A percentile compares a stretch with the other conserved stretches of the same genome.
phyloP scores from a whole-genome alignment of 208 protist genomes.

The Kentomonas sorsogonicus region DNA sequence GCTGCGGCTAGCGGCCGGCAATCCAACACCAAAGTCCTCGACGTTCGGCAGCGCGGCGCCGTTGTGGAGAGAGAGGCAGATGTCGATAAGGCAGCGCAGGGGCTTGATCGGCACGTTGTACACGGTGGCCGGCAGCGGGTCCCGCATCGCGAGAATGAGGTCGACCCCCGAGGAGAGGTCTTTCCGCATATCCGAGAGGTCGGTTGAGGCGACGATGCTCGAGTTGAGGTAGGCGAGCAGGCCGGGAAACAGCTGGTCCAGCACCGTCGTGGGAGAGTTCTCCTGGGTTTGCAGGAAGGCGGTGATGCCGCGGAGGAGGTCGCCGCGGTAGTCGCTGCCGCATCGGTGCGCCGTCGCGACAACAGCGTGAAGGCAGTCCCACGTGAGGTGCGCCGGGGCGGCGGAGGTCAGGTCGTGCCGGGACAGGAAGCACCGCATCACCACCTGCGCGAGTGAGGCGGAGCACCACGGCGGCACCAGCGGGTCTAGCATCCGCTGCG shows the following conservation, averaged over 20 bases:
- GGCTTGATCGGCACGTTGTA: constrained; percentile 58
- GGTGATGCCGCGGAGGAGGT: constrained; percentile 65
- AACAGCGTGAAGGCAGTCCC: constrained; percentile 84
- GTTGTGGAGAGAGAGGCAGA: constrained; percentile 50
- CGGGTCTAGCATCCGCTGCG: constrained; percentile 54
- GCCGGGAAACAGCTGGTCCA: constrained; percentile 59
- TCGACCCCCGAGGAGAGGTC: constrained; percentile 80
- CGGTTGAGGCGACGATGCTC: constrained; percentile 24
- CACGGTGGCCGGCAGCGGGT: constrained; percentile 28
- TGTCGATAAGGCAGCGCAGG: constrained; percentile 77
- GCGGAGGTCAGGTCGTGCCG: constrained; percentile 29
- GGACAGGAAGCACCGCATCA: constrained; percentile 61
- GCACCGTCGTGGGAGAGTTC: constrained; percentile 18
- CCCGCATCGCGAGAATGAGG: constrained; percentile 50
- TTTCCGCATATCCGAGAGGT: constrained; percentile 34
- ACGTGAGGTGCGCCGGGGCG: constrained; percentile 57
- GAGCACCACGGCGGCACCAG: constrained; percentile 71
- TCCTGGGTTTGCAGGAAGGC: constrained; percentile 40
- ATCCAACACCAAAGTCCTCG: no score
- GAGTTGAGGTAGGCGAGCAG: constrained; percentile 71
- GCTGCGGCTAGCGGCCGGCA: no score
- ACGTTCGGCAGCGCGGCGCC: constrained; percentile 46
- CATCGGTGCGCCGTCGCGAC: constrained; percentile 74
- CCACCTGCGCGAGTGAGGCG: constrained; percentile 50
- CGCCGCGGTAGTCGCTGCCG: constrained; percentile 53